Percentiles rank a stretch among this genome's conserved stretches.
Conservation (phyloP, 805 yeast species). For the Monosporozyma servazzii region DNA sequence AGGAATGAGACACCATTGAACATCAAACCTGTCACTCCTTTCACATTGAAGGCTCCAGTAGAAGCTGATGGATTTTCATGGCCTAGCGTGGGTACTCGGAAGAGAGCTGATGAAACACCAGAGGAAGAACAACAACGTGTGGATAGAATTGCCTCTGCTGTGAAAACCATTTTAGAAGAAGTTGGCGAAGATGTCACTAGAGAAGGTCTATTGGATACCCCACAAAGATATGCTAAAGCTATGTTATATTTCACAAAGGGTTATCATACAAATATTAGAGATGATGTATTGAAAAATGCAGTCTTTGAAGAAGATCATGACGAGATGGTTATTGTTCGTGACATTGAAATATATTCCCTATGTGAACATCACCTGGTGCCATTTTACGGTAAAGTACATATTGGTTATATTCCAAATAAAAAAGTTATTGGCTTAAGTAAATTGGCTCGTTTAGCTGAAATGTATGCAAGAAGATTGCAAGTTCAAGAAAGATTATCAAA, state of each 20-base stretch:
- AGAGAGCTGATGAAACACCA: slow-evolving; percentile 57
- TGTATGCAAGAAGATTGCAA: slow-evolving; percentile 91
- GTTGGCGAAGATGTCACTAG: slow-evolving; percentile 85
- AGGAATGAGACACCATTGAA: slow-evolving; percentile 46
- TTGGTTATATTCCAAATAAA: slow-evolving; percentile 94
- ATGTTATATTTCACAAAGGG: slow-evolving; percentile 95
- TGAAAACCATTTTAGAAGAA: slow-evolving; percentile 60
- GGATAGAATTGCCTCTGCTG: slow-evolving; percentile 74
- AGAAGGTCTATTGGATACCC: slow-evolving; percentile 89
- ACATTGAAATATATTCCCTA: slow-evolving; percentile 81
- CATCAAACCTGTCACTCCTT: slow-evolving; percentile 75
- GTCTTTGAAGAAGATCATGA: slow-evolving; percentile 98
- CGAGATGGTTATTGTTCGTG: slow-evolving; percentile 96
- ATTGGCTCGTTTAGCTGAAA: slow-evolving; percentile 90
- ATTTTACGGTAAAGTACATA: slow-evolving; percentile 92
- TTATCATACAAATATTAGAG: slow-evolving; percentile 81
- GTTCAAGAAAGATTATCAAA: slow-evolving; percentile 97
- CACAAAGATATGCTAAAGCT: slow-evolving; percentile 93
- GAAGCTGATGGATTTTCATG: slow-evolving; percentile 88
- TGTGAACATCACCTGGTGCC: slow-evolving; percentile 99
- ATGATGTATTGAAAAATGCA: slow-evolving; percentile 84
- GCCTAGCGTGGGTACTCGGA: slow-evolving; percentile 84
- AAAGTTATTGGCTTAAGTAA: slow-evolving; percentile 87
- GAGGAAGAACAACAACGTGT: slow-evolving; percentile 63
- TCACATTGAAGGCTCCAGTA: slow-evolving; percentile 74